Evolutionary conservation across 2,329 filamentous ascomycete species (phyloP), one percentile per base, ranked within the genome.

Genomic region (Blastomyces percursus): DNA sequence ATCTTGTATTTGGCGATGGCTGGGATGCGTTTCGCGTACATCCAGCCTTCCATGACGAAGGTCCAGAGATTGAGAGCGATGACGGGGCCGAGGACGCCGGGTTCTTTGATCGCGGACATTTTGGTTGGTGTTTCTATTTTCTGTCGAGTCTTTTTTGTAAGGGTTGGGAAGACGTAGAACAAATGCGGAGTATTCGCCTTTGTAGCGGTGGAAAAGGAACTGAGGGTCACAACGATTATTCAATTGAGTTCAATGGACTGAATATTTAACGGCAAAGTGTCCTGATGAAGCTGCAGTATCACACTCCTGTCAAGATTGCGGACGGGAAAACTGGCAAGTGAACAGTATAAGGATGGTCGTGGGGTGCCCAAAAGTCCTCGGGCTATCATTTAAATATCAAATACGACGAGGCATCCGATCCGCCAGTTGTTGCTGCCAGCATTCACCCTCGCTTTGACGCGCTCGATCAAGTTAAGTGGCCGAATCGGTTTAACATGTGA

Each of bases 1-100:
- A 70, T 51, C n/a, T 72, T 70, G 67, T 73, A 69, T 51, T 71
- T 70, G 12, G 58, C 52, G 27, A 74, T 67, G 21, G 71, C 73
- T n/a, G 76, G 76, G 57, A 79, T 67, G 12, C 75, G 72, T 1
- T 65, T 70, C 2, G 71, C 67, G 67, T 77, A 78, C 73, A 79
- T 74, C 75, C 74, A 77, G 56, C 63, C 67, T 67, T 78, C 75
- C 68, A 77, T 74, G 8, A 71, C 66, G 67, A 79, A 72, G 44
- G 75, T 76, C 76, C 76, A 79, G 61, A 67, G 67, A 58, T 71
- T 72, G 50, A 77, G 72, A 64, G 69, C 72, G 51, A 75, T 65
- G 40, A 73, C 63, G 50, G 71, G 71, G 11, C 64, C 68, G 24
- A 73, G 67, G 42, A 73, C 67, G 62, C 66, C 66, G 9, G 69